Conservation (phyloP, 768 basidiomycete species). For the Favolaschia claudopus region DNA sequence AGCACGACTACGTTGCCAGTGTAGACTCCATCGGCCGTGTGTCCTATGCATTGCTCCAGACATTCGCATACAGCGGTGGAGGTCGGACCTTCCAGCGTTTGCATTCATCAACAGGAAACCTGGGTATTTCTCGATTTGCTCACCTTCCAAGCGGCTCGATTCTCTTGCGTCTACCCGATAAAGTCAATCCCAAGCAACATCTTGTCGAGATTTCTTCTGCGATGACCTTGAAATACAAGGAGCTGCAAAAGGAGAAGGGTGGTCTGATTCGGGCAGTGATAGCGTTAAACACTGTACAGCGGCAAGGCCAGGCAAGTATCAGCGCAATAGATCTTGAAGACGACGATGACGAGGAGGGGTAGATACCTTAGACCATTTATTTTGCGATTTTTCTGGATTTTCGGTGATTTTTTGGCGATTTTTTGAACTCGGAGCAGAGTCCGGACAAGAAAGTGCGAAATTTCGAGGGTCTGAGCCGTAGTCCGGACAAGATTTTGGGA, state of each 20-base stretch:
- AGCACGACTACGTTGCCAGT: background rate
- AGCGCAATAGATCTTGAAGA: constrained; percentile 4
- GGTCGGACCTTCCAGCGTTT: background rate
- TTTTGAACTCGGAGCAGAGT: constrained; percentile 1
- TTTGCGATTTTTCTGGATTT: constrained; percentile 1
- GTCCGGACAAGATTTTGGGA: background rate
- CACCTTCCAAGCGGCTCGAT: constrained; percentile 7
- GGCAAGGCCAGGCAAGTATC: background rate
- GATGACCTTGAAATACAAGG: background rate
- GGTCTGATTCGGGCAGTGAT: background rate
- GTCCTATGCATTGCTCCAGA: constrained; percentile 3
- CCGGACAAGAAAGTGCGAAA: background rate
- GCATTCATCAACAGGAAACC: background rate
- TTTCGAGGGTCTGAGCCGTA: background rate
- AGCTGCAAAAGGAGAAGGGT: background rate
- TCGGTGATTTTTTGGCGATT: background rate
- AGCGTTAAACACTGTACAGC: constrained; percentile 5
- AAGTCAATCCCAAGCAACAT: background rate
- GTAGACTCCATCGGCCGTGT: background rate
- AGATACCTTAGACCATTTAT: background rate
- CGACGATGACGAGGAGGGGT: background rate
- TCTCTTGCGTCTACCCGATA: background rate
- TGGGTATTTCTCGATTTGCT: constrained; percentile 3
- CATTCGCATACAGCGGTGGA: background rate
- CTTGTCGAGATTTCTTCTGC: background rate